Conservation (phyloP, 2,329 filamentous ascomycete genomes). For the Aspergillus sp. region DNA sequence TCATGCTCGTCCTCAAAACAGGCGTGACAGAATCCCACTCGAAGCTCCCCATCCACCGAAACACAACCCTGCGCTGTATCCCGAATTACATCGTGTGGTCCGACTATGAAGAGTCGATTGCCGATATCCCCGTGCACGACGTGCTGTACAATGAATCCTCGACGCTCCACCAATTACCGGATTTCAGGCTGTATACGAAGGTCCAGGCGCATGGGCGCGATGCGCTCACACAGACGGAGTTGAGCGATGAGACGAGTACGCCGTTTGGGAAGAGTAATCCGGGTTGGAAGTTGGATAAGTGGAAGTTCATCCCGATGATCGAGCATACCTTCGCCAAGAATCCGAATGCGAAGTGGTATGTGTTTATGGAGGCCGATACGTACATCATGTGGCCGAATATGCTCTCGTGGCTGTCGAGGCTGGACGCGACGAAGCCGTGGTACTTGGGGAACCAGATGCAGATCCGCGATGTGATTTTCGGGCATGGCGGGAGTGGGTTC, state of each 20-base stretch:
- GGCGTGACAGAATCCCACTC: slow-evolving; percentile 61
- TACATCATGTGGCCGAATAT: slow-evolving; percentile 59
- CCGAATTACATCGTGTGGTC: slow-evolving; percentile 62
- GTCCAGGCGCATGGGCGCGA: slow-evolving; percentile 48
- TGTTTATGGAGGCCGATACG: slow-evolving; percentile 63
- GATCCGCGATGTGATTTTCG: slow-evolving; percentile 54
- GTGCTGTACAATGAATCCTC: slow-evolving; percentile 52
- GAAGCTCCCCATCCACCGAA: slow-evolving; percentile 60
- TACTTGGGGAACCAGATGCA: slow-evolving; percentile 61
- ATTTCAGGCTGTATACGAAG: slow-evolving; percentile 56
- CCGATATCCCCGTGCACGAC: slow-evolving; percentile 55
- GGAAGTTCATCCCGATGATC: slow-evolving; percentile 61
- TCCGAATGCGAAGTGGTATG: slow-evolving; percentile 56
- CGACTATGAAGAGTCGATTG: slow-evolving; percentile 59
- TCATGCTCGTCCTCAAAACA: slow-evolving; percentile 63
- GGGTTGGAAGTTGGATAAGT: slow-evolving; percentile 59
- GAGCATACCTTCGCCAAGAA: slow-evolving; percentile 44
- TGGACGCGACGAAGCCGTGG: slow-evolving; percentile 50
- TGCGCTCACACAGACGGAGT: slow-evolving; percentile 39
- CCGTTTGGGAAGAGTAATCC: slow-evolving; percentile 44
- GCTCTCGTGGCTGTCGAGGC: slow-evolving; percentile 54
- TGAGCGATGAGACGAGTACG: slow-evolving; percentile 37
- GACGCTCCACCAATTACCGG: slow-evolving; percentile 42
- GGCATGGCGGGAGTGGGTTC: slow-evolving; percentile 57
- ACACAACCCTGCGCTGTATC: slow-evolving; percentile 54